Evolutionary conservation across 495 filamentous ascomycete genomes (phyloP).

Genomic region (Daldinia concentrica): DNA sequence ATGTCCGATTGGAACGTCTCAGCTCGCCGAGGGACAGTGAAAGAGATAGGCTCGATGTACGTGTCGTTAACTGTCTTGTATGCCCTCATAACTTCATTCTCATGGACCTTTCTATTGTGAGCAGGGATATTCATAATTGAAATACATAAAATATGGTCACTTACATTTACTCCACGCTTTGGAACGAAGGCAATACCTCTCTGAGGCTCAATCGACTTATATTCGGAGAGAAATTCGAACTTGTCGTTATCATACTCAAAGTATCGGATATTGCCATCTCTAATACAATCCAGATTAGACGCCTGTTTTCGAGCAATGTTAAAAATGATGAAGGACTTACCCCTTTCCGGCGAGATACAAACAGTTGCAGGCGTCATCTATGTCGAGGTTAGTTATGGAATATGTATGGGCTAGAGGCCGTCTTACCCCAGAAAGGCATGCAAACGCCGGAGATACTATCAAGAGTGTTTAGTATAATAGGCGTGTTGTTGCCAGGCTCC

Average conservation of each 20-base stretch:
- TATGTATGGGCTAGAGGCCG: neutral
- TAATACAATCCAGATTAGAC: slow-evolving; percentile 47
- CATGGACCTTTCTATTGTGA: slow-evolving; percentile 70
- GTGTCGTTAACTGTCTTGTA: slow-evolving; percentile 96
- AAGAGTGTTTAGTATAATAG: slow-evolving; percentile 83
- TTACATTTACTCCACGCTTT: slow-evolving; percentile 88
- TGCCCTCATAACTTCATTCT: slow-evolving; percentile 94
- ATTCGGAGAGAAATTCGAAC: slow-evolving; percentile 94
- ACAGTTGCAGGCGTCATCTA: slow-evolving; percentile 87
- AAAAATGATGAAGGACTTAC: slow-evolving; percentile 61
- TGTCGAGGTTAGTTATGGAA: slow-evolving; percentile 43
- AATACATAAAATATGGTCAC: slow-evolving; percentile 37
- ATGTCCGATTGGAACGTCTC: slow-evolving; percentile 98
- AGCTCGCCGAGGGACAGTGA: slow-evolving; percentile 93
- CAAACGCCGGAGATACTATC: slow-evolving; percentile 97
- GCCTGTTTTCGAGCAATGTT: neutral
- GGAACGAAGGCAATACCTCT: slow-evolving; percentile 94
- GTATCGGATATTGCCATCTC: slow-evolving; percentile 98
- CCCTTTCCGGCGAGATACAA: slow-evolving; percentile 96
- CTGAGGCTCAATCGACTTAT: slow-evolving; percentile 94
- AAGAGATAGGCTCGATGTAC: slow-evolving; percentile 96
- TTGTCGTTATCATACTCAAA: slow-evolving; percentile 98
- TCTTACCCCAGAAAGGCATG: slow-evolving; percentile 96
- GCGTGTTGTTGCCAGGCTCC: slow-evolving; percentile 87
- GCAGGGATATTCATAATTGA: neutral